Base-by-base conservation (phyloP, 495 filamentous ascomycete genomes). In the Annulohypoxylon nitens region DNA sequence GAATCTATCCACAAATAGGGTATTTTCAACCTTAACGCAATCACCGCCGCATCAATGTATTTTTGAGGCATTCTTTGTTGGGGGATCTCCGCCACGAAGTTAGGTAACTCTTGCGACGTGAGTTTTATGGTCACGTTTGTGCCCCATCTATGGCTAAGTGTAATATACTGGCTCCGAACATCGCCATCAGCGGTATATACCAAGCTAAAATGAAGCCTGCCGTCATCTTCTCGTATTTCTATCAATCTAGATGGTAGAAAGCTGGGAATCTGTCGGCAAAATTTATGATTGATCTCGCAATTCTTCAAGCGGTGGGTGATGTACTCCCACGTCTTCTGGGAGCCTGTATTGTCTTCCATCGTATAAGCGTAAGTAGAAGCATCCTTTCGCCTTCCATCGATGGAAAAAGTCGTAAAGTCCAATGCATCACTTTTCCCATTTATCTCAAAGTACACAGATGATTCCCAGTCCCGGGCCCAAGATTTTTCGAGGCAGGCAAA, bases 1-100 rank as follows among this genome's bases (percentile, higher is more conserved):
- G 59, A 61, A 6, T 61, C 59, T 48, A 61, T 48, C 59, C 59
- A 61, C 7, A 61, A 3, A 48, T 61, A 61, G 4, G 8, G 39
- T 34, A 33, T 61, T 41, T 48, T 18, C 30, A 61, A 11, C 20
- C 25, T 61, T 23, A 33, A 36, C 25, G 41, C 26, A 23, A 34
- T 4, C 12, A 61, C 26, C 3, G 59, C 59, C 7, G 59, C 59
- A 47, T 61, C 59, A 10, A 47, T 61, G 34, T 47, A 61, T 61
- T 61, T 61, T 12, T 18, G 39, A 10, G 59, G 59, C 41, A 61
- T 48, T 4, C 48, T 23, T 2, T 47, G 20, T 25, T 18, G 23
- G 14, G 59, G 41, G 14, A 61, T 61, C 12, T 61, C 26, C 16
- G 3, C 23, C 26, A 34, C 14, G 39, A 61, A 61, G 2, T 18